These are phyloP conservation scores for Boletales sp. DNA, from an alignment of 768 basidiomycete genomes.

Conservation along the genomic window DNA sequence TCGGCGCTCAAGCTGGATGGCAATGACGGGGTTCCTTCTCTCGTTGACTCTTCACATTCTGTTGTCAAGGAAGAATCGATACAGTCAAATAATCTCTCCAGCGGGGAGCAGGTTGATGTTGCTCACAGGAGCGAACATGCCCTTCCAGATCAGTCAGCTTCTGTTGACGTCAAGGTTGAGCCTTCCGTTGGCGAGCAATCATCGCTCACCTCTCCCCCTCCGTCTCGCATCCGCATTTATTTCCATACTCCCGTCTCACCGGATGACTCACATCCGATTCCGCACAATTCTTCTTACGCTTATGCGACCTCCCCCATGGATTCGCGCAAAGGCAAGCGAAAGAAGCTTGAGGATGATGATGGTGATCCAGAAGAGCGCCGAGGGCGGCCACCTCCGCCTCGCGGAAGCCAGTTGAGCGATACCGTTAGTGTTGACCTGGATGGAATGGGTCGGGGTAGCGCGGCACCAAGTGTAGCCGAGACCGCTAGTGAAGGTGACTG, in stretches of 20 bases:
- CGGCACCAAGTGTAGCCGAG: constrained; percentile 62
- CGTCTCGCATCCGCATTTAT: constrained; percentile 85
- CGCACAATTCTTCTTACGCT: constrained; percentile 49
- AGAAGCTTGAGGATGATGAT: constrained; percentile 88
- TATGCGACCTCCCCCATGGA: constrained; percentile 47
- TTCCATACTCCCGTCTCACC: constrained; percentile 86
- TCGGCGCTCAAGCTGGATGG: constrained; percentile 33
- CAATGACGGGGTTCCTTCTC: constrained; percentile 32
- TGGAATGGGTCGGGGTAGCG: constrained; percentile 55
- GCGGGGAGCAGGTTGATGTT: constrained; percentile 18
- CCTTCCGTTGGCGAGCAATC: constrained; percentile 25
- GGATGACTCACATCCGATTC: constrained; percentile 75
- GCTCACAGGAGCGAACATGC: constrained; percentile 19
- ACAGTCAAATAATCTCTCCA: constrained; percentile 18
- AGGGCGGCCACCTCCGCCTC: constrained; percentile 59
- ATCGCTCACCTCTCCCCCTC: constrained; percentile 44
- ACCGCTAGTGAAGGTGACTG: constrained; percentile 75
- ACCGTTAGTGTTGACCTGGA: constrained; percentile 53
- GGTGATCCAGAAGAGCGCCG: constrained; percentile 73
- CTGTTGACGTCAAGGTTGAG: constrained; percentile 32
- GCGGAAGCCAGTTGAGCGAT: constrained; percentile 45
- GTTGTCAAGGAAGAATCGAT: constrained; percentile 31
- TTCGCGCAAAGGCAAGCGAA: constrained; percentile 76
- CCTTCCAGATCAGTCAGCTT: constrained; percentile 26
- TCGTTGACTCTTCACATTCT: constrained; percentile 30